A percentile compares a stretch with the other conserved stretches of the same genome.
Conservation (phyloP, 75 land plant species). For the Pseudotsuga menziesii region DNA sequence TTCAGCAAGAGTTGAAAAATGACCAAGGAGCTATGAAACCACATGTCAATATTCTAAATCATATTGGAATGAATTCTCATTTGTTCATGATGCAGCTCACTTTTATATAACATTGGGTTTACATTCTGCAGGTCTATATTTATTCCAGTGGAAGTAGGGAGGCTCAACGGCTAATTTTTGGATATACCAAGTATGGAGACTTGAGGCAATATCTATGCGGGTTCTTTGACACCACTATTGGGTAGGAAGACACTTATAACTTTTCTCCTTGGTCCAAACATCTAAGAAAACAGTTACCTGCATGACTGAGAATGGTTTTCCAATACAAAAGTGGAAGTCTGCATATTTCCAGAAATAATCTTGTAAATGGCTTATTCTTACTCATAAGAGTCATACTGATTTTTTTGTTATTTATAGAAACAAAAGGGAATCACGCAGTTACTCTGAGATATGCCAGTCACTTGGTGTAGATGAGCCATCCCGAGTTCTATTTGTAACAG, state of each 20-base stretch:
- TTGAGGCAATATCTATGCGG: conserved; percentile 83
- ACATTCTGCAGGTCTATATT: conserved; percentile 70
- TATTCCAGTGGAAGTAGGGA: conserved; percentile 98
- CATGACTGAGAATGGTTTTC: background rate
- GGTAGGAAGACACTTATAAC: conserved; percentile 39
- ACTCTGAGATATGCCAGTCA: conserved; percentile 71
- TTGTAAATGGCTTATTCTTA: background rate
- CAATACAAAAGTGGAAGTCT: background rate
- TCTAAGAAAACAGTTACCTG: conserved; percentile 6
- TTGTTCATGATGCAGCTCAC: background rate
- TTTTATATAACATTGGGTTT: background rate
- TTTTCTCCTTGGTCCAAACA: background rate
- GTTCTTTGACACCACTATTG: conserved; percentile 88
- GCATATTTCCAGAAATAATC: background rate
- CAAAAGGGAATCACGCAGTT: conserved; percentile 86
- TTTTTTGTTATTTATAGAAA: conserved; percentile 41
- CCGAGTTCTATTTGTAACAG: conserved; percentile 83
- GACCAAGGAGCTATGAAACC: background rate
- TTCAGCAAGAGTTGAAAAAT: too few relatives aligned
- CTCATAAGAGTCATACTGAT: background rate
- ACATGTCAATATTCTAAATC: background rate
- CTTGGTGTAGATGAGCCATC: conserved; percentile 88
- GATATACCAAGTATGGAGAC: conserved; percentile 87
- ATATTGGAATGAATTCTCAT: background rate
- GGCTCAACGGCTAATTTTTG: conserved; percentile 94